These are phyloP conservation scores for Torulaspora pretoriensis DNA, from an alignment of 1,139 yeast species.

Conservation along the genomic window DNA sequence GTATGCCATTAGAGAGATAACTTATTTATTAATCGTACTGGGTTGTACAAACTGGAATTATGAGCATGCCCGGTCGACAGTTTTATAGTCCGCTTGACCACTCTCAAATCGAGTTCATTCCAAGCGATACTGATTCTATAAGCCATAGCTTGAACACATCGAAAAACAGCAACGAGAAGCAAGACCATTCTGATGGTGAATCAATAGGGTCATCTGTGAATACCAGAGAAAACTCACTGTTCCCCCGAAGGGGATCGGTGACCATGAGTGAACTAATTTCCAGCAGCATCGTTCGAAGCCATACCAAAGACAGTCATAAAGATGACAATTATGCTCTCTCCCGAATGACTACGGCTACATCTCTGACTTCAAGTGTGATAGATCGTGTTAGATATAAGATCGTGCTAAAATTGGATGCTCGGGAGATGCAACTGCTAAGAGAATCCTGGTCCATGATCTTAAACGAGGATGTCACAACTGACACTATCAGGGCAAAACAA, in stretches of 20 bases:
- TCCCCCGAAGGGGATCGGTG: conserved; percentile 9
- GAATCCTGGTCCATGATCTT: conserved; percentile 41
- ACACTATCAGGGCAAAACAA: conserved; percentile 8
- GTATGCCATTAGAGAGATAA: not conserved
- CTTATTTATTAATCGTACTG: not conserved
- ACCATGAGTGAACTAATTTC: conserved; percentile 10
- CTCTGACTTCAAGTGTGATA: conserved; percentile 14
- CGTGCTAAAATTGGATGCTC: conserved; percentile 34
- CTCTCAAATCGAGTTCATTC: conserved; percentile 25
- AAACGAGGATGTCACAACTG: conserved; percentile 27
- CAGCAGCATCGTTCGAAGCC: conserved; percentile 6
- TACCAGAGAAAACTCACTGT: not conserved
- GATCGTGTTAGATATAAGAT: conserved; percentile 29
- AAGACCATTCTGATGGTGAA: conserved; percentile 3
- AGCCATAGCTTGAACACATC: conserved; percentile 6
- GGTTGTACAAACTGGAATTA: not conserved
- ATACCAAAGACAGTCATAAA: conserved; percentile 6
- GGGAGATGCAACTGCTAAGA: conserved; percentile 41
- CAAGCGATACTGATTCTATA: conserved; percentile 18
- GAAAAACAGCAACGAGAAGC: not conserved
- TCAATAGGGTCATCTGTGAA: conserved; percentile 4
- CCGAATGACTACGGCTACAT: conserved; percentile 12
- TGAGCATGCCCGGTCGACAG: not conserved
- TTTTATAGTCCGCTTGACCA: conserved; percentile 22
- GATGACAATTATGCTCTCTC: conserved; percentile 10